These are phyloP conservation scores for Ilyonectria mors-panacis DNA, from an alignment of 2,329 filamentous ascomycete genomes.

Conservation along the genomic window DNA sequence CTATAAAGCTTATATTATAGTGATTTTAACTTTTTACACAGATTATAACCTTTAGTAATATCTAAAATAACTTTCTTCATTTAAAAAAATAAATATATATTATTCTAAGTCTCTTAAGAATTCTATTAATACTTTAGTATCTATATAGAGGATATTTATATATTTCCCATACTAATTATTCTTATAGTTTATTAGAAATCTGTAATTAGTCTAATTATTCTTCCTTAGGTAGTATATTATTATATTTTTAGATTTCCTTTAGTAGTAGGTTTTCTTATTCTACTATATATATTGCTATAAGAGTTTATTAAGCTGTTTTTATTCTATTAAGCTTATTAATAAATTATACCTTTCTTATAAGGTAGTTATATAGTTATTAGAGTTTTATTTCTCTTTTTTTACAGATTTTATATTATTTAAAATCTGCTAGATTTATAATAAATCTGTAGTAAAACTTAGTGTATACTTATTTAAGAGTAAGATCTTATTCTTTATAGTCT, in stretches of 20 bases:
- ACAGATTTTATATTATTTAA: too few species aligned
- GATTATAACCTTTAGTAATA: conserved; percentile 21
- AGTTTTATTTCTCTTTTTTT: too few species aligned
- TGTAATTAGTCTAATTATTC: not conserved
- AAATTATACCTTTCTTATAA: too few species aligned
- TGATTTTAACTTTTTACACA: conserved; percentile 12
- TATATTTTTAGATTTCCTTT: conserved; percentile 6
- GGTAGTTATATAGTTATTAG: too few species aligned
- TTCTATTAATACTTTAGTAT: conserved; percentile 18
- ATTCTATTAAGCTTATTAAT: too few species aligned
- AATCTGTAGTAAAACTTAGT: too few species aligned
- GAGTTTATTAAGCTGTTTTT: too few species aligned
- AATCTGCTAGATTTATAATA: too few species aligned
- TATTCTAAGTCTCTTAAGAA: conserved; percentile 13
- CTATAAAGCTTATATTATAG: conserved; percentile 27
- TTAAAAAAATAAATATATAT: conserved; percentile 19
- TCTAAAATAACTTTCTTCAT: conserved; percentile 13
- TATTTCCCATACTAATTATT: conserved; percentile 19
- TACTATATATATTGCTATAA: not conserved
- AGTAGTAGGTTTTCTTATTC: not conserved
- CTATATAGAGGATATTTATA: conserved; percentile 24
- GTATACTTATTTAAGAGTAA: too few species aligned
- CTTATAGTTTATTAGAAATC: conserved; percentile 13
- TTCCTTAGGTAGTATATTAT: not conserved
- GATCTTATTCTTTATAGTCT: too few species aligned